phyloP scores from a whole-genome alignment of 768 basidiomycete species.

The Leccinellum rugosiceps region DNA sequence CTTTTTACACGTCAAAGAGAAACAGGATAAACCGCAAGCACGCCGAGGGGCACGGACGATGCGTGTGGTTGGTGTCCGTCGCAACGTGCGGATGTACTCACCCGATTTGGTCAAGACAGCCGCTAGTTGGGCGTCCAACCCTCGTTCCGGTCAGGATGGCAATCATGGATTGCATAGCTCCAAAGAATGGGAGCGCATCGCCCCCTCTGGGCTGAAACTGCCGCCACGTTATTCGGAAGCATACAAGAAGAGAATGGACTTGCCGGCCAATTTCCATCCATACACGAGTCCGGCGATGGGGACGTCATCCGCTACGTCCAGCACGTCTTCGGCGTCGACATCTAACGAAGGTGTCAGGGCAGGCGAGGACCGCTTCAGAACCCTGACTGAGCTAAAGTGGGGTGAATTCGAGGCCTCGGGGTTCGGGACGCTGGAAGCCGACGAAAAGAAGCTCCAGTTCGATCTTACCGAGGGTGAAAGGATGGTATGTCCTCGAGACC shows the following conservation, averaged over 20 bases:
- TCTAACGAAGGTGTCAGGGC: slow-evolving; percentile 37
- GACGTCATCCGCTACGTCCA: slow-evolving; percentile 42
- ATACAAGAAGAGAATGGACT: slow-evolving; percentile 74
- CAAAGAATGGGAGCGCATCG: slow-evolving; percentile 77
- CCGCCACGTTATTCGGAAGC: slow-evolving; percentile 69
- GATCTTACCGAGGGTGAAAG: slow-evolving; percentile 89
- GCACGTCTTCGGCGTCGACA: slow-evolving; percentile 37
- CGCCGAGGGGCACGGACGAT: slow-evolving; percentile 75
- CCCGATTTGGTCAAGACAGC: slow-evolving; percentile 75
- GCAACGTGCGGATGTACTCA: slow-evolving; percentile 86
- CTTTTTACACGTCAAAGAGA: slow-evolving; percentile 48
- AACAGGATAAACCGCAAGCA: slow-evolving; percentile 53
- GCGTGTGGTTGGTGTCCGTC: slow-evolving; percentile 71
- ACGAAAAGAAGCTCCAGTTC: slow-evolving; percentile 80
- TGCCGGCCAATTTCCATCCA: slow-evolving; percentile 60
- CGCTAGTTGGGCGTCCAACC: slow-evolving; percentile 44
- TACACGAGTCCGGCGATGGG: slow-evolving; percentile 29
- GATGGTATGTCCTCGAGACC: slow-evolving; percentile 37
- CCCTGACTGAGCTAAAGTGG: slow-evolving; percentile 85
- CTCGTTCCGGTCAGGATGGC: slow-evolving; percentile 23
- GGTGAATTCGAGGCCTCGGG: slow-evolving; percentile 87
- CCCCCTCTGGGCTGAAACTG: slow-evolving; percentile 56
- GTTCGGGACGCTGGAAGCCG: slow-evolving; percentile 52
- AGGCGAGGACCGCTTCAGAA: slow-evolving; percentile 71
- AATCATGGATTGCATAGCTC: slow-evolving; percentile 46